Base-by-base conservation (phyloP, 2,329 filamentous ascomycete genomes). In the Chaetomium strumarium region DNA sequence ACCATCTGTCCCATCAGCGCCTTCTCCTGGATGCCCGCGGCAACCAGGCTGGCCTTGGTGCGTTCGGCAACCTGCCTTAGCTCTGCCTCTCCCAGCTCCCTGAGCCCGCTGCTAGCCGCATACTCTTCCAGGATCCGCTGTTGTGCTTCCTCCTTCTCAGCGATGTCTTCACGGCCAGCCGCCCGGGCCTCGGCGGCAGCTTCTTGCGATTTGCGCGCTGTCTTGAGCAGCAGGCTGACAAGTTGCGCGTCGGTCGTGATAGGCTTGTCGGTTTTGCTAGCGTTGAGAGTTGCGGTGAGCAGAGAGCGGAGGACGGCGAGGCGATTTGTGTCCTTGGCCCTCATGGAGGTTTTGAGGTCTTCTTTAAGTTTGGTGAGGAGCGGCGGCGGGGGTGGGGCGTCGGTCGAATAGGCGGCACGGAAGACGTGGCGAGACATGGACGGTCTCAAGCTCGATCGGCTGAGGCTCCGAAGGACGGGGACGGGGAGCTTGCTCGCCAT, bases 241-340 rank as follows among this genome's bases (percentile, higher is more conserved):
- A 92, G 75, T 63, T 86, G 80, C 58, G 79, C 76, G 67, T 92
- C 86, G 19, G 81, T 87, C 50, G 72, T 74, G 63, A 91, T 80
- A n/a, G 88, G 87, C 37, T 72, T 74, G 37, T 76, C 65, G 13
- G 86, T 89, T 70, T 91, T 91, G 66, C 83, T 85, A 33, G 85
- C 83, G 68, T 90, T 91, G 61, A 84, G 83, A 56, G 86, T 82
- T 57, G 85, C 79, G 31, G 85, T 76, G 58, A 91, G 77, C 56
- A 91, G 72, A 38, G 76, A 68, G 60, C 88, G 85, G 45, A 92
- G 76, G 36, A 88, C 86, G 37, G 78, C 72, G 24, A 91, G 79
- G 2, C 85, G 81, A 24, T 80, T 72, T 24, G 75, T 69, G 64
- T 86, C 82, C 67, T 84, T 86, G 60, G 75, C 75, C 53, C 77